These are phyloP conservation scores for Mortierella sp. DNA, from an alignment of 371 early-diverging fungal genomes.

Conservation along the genomic window DNA sequence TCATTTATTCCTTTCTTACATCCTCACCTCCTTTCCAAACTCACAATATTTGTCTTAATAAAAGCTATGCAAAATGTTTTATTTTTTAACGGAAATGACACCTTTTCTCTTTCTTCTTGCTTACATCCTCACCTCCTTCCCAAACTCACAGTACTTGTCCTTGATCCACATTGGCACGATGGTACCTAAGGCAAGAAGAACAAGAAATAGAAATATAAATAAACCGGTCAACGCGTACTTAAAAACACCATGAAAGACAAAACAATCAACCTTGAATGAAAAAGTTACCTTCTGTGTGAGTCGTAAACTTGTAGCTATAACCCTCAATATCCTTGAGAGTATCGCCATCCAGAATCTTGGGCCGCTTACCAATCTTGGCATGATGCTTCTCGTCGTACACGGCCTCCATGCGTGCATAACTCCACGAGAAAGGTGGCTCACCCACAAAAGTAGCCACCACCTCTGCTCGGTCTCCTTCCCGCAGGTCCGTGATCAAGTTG, in stretches of 20 bases:
- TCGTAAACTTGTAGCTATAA: slow-evolving; percentile 28
- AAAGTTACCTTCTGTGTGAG: slow-evolving; percentile 39
- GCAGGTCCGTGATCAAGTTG: slow-evolving; percentile 40
- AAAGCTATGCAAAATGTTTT: not conserved
- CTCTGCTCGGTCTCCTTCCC: slow-evolving; percentile 46
- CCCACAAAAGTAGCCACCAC: slow-evolving; percentile 49
- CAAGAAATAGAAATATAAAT: not conserved
- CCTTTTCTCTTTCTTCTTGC: not conserved
- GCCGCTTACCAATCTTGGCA: slow-evolving; percentile 27
- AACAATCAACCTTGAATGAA: not conserved
- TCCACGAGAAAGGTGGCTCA: slow-evolving; percentile 51
- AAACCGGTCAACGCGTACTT: not conserved
- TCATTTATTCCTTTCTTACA: no score
- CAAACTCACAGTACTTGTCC: slow-evolving; percentile 53
- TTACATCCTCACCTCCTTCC: slow-evolving; percentile 20
- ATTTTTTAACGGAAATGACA: not conserved
- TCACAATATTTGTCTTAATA: slow-evolving; percentile 49
- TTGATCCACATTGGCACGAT: slow-evolving; percentile 46
- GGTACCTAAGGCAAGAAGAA: slow-evolving; percentile 30
- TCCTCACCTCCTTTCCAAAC: slow-evolving; percentile 31
- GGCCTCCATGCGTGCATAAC: slow-evolving; percentile 38
- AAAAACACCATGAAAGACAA: not conserved
- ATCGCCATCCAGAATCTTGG: slow-evolving; percentile 18
- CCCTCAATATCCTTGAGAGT: slow-evolving; percentile 26
- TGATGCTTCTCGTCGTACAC: slow-evolving; percentile 37